These are phyloP conservation scores for Starmerella apicola DNA, from an alignment of 805 yeast genomes.

Conservation along the genomic window DNA sequence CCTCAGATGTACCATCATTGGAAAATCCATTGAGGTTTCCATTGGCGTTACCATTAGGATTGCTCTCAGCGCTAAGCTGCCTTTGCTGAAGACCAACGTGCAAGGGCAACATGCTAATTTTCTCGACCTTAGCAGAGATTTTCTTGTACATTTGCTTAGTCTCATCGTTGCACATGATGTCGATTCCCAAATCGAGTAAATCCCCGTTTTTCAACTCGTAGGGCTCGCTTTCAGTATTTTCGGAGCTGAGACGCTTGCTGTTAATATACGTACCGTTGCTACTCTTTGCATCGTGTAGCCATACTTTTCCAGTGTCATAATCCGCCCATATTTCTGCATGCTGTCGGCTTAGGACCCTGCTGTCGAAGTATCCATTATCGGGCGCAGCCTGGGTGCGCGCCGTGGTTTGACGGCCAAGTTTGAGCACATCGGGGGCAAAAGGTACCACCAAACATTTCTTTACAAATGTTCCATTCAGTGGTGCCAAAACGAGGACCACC, in stretches of 20 bases:
- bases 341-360: slow-evolving; percentile 80
- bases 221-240: slow-evolving; percentile 38
- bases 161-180: slow-evolving; percentile 40
- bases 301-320: slow-evolving; percentile 47
- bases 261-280: slow-evolving; percentile 93
- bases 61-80: background rate
- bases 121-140: slow-evolving; percentile 72
- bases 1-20: background rate
- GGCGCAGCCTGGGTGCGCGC: slow-evolving; percentile 42
- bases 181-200: slow-evolving; percentile 85
- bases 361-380: slow-evolving; percentile 87
- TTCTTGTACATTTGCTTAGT: slow-evolving; percentile 63
- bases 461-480: slow-evolving; percentile 73
- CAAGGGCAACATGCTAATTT: slow-evolving; percentile 46
- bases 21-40: background rate
- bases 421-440: slow-evolving; percentile 64
- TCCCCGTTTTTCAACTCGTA: slow-evolving; percentile 68
- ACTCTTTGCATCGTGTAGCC: slow-evolving; percentile 73
- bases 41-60: background rate
- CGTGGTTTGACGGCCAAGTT: slow-evolving; percentile 74
- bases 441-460: slow-evolving; percentile 72
- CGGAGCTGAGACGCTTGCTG: slow-evolving; percentile 51
- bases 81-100: slow-evolving; percentile 17
- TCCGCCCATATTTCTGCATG: slow-evolving; percentile 87
- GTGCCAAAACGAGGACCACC: slow-evolving; percentile 49